Evolutionary conservation across 2,329 filamentous ascomycete species (phyloP), one percentile per base, ranked within the genome.

Genomic region (Colletotrichum musicola): DNA sequence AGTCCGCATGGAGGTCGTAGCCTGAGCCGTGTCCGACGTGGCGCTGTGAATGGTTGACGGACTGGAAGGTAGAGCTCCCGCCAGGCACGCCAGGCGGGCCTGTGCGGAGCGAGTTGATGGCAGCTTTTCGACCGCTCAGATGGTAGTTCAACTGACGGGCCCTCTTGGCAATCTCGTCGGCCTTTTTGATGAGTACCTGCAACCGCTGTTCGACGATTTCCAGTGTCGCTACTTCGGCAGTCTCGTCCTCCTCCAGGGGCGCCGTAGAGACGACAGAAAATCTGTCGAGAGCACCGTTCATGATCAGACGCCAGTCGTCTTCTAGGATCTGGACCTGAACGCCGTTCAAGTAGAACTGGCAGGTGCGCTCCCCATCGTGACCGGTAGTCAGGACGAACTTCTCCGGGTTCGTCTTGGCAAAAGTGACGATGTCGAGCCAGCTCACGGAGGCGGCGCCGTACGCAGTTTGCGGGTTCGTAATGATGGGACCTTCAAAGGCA

Each of bases 361-460:
- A 97, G 61, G 92, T 89, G 54, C 91, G 88, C 61, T 88, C 82
- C 20, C 92, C 92, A 72, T 93, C 91, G 51, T 88, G 85, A 70
- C 88, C 86, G 65, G 92, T 89, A 62, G 89, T 89, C 59, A 97
- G 82, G 40, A 89, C 87, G 79, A 97, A 96, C 63, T 95, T 92
- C 72, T 89, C 86, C 0, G 93, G 92, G 71, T 94, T 94, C 71
- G 89, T 89, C 75, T 92, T 92, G 71, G 94, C 92, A 80, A 95
- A 96, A 72, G 92, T 90, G 72, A 97, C 92, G 60, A 97, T 90
- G 75, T 97, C 94, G 46, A 96, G 84, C 94, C 94, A 97, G 13
- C 90, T 92, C 64, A 96, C 87, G 6, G 78, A 74, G 58, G 79
- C 73, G 6, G 85, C 85, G 4, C 85, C 87, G 38, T 86, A 81